Evolutionary conservation across 2,329 filamentous ascomycete species (phyloP).

Genomic region (Verticillium tricorpus): DNA sequence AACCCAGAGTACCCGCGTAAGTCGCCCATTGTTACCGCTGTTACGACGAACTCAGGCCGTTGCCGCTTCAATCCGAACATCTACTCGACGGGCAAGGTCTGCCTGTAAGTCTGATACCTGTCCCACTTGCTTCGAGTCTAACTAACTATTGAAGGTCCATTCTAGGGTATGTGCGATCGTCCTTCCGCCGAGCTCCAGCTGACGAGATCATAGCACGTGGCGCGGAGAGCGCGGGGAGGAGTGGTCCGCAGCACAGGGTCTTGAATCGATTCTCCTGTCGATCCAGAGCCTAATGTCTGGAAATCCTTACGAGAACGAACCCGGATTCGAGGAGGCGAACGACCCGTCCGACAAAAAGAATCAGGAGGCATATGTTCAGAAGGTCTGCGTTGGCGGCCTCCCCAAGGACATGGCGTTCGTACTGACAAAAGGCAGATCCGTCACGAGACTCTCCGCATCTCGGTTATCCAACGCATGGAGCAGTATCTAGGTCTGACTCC

Average conservation of each 20-base stretch:
- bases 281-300: slow-evolving; percentile 94
- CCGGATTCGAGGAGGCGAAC: slow-evolving; percentile 79
- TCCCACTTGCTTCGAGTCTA: neutral
- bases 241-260: slow-evolving; percentile 92
- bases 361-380: slow-evolving; percentile 72
- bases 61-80: slow-evolving; percentile 97
- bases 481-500: slow-evolving; percentile 64
- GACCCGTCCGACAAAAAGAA: slow-evolving; percentile 64
- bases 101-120: slow-evolving; percentile 58
- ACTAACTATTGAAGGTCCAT: slow-evolving; percentile 59
- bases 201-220: slow-evolving; percentile 69
- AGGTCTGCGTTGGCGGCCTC: slow-evolving; percentile 45
- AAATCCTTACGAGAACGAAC: slow-evolving; percentile 95
- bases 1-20: slow-evolving; percentile 73
- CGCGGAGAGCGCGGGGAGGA: slow-evolving; percentile 83
- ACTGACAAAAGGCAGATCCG: slow-evolving; percentile 58
- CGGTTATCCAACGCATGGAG: slow-evolving; percentile 82
- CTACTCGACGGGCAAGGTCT: slow-evolving; percentile 86
- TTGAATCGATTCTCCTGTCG: slow-evolving; percentile 90
- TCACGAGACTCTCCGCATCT: slow-evolving; percentile 83
- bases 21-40: slow-evolving; percentile 57
- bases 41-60: slow-evolving; percentile 83
- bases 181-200: slow-evolving; percentile 1
- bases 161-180: slow-evolving; percentile 59
- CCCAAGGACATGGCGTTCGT: slow-evolving; percentile 8